Evolutionary conservation across 2,329 filamentous ascomycete genomes (phyloP), one percentile per base, ranked within the genome.

Genomic region (Pseudopithomyces maydicus): DNA sequence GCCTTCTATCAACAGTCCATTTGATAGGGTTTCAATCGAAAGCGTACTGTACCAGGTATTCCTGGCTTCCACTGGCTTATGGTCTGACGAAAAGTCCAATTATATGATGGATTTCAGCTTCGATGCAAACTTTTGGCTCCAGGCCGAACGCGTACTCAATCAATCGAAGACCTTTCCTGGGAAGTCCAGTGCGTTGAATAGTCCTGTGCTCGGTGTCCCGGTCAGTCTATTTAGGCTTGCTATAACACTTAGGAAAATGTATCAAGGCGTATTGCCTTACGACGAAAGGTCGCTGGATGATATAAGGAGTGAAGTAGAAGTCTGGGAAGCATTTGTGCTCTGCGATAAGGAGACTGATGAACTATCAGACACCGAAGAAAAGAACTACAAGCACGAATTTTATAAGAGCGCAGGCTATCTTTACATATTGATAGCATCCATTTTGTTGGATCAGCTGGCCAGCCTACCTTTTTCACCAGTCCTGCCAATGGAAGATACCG

Each of bases 41-140:
- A 61, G 58, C 33, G 62, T 66, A 11, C 51, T 63, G 3, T 66
- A 60, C 26, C 59, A 66, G 32, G 58, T 62, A 22, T 66, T 66
- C 19, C 56, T 64, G 3, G 57, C 55, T 12, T 55, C 59, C 35
- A 64, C 59, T 19, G 59, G 57, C 2, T 38, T 59, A 26, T 66
- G 64, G 64, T 63, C 64, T 2, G 59, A 63, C 29, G 19, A 48
- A 15, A 33, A 36, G 15, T 8, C 32, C 7, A 48, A 59, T 32
- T 19, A 26, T 11, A 49, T 47, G 6, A 33, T 57, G 11, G 43
- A 55, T 20, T 56, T 48, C 52, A 41, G 55, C 12, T 64, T 64
- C 33, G 62, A 66, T 49, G 42, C 49, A 1, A 19, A 42, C 7
- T 63, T 64, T 22, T 66, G 64, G 64, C 17, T 58, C 1, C 53